Conservation (phyloP, 495 filamentous ascomycete genomes). For the Aspergillus cristatus region DNA sequence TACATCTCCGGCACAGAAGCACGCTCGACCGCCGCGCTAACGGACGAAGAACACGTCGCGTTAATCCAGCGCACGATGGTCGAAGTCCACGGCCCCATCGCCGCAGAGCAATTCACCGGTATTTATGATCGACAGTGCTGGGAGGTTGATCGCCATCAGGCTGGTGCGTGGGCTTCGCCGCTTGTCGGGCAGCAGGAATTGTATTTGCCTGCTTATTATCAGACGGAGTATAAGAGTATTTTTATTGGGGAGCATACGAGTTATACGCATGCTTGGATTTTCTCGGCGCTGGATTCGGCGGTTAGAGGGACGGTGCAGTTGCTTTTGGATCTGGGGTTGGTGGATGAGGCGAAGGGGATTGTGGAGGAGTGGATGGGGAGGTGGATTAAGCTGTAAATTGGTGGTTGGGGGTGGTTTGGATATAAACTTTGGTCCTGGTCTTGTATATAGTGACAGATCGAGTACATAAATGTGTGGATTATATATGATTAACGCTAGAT, state of each 20-base stretch:
- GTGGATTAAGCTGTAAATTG: constrained; percentile 38
- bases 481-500: no score
- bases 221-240: constrained; percentile 57
- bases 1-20: constrained; percentile 42
- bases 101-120: constrained; percentile 48
- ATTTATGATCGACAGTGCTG: constrained; percentile 52
- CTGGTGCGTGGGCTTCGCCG: constrained; percentile 48
- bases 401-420: no score
- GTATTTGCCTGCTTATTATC: constrained; percentile 59
- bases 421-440: no score
- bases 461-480: no score
- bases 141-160: constrained; percentile 43
- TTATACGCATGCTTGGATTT: constrained; percentile 70
- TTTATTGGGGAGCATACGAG: constrained; percentile 65
- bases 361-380: constrained; percentile 61
- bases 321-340: constrained; percentile 55
- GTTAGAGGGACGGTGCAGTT: constrained; percentile 57
- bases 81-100: constrained; percentile 50
- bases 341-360: constrained; percentile 59
- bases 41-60: constrained; percentile 44
- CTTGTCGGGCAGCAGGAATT: constrained; percentile 51
- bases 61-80: constrained; percentile 49
- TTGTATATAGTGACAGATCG: no score
- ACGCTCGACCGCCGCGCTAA: constrained; percentile 33
- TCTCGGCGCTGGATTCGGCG: constrained; percentile 56